Base-by-base conservation (phyloP, 208 protist species). In the Trichomonas vaginalis region DNA sequence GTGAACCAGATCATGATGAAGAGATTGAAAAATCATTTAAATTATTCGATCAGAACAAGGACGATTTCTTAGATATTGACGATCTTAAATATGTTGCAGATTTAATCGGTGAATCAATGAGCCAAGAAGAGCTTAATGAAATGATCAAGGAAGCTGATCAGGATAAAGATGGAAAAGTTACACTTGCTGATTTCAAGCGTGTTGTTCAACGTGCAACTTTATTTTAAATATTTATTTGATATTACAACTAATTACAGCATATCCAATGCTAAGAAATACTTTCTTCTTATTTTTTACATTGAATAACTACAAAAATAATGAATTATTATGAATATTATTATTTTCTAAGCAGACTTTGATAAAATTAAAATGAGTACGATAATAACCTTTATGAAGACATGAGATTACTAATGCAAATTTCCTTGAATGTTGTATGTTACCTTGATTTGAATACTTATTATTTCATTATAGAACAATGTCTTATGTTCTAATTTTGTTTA, bases 71-170 rank as follows among this genome's bases (percentile, higher is more conserved):
- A 9, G 86, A 92, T 47, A 92, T 92, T 51, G 35, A 35, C 35
- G 86, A 92, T 92, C 46, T 92, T 42, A 92, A 92, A 32, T 92
- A 92, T 51, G 86, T 92, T 39, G 86, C 86, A 35, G 86, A 92
- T 92, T 39, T 92, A 35, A 92, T 92, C 17, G 86, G 86, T 27
- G 86, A 92, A 92, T 39, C 86, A 92, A 92, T 92, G 86, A 92
- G 86, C 15, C 86, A 92, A 51, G 86, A 92, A 92, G 86, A 92
- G 45, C 37, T 92, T 17, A 48, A 51, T 47, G 86, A 92, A 92
- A 92, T 92, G 86, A 51, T 92, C 6, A 92, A 92, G 15, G 86
- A 92, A 51, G 86, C 86, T 2, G 86, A 92, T 15, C 40, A 51
- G 32, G 86, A 92, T 51, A 42, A 92, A 3, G 86, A 92, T 92